A percentile compares a stretch with the other conserved stretches of the same genome.
These are phyloP conservation scores for Thielaviopsis euricoi DNA, from an alignment of 2,329 filamentous ascomycete species.

Conservation along the genomic window DNA sequence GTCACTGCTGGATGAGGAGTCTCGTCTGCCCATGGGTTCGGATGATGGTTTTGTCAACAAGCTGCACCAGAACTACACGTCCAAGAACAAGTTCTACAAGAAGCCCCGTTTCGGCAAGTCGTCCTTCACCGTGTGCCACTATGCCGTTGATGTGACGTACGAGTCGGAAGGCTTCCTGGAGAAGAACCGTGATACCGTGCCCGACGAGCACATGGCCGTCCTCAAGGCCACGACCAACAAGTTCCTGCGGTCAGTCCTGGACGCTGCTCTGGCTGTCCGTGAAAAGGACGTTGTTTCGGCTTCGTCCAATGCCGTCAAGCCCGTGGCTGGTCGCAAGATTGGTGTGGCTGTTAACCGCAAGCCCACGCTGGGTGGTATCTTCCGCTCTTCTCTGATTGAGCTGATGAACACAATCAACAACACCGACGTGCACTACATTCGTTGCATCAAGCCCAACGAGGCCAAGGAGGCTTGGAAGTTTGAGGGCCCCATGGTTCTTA, in stretches of 20 bases:
- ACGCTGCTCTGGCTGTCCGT: slow-evolving; percentile 69
- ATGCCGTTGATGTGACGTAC: slow-evolving; percentile 94
- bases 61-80: slow-evolving; percentile 80
- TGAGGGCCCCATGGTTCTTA: slow-evolving; percentile 95
- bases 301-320: slow-evolving; percentile 56
- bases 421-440: slow-evolving; percentile 96
- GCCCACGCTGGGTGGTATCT: slow-evolving; percentile 92
- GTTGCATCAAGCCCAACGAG: slow-evolving; percentile 98
- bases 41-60: slow-evolving; percentile 96
- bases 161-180: slow-evolving; percentile 99
- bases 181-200: slow-evolving; percentile 97
- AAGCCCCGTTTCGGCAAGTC: slow-evolving; percentile 97
- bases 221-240: slow-evolving; percentile 67
- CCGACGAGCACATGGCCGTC: slow-evolving; percentile 94
- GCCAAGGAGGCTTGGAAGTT: slow-evolving; percentile 95
- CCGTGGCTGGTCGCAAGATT: slow-evolving; percentile 67
- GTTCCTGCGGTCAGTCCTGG: slow-evolving; percentile 72
- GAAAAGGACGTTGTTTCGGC: slow-evolving; percentile 67
- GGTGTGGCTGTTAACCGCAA: slow-evolving; percentile 89
- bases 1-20: slow-evolving; percentile 88
- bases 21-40: slow-evolving; percentile 86
- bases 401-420: slow-evolving; percentile 96
- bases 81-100: slow-evolving; percentile 96
- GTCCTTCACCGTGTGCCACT: slow-evolving; percentile 94
- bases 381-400: slow-evolving; percentile 95